Base-by-base conservation (phyloP, 768 basidiomycete species). In the Phanerochaete sordida region DNA sequence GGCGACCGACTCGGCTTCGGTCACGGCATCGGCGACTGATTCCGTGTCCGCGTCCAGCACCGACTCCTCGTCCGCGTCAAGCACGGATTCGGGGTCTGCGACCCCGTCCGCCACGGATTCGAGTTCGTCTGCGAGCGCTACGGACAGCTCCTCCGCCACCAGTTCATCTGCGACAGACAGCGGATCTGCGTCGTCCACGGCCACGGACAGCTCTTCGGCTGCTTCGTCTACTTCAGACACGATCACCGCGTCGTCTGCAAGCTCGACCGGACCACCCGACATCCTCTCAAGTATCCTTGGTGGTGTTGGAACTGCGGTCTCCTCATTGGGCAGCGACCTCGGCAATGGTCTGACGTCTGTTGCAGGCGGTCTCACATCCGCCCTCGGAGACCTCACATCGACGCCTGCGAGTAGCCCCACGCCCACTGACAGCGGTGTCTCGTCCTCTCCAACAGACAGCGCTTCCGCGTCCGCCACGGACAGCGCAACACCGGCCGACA, bases 51-150 rank as follows among this genome's bases (percentile, higher is more conserved):
- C 49, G 8, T 19, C 30, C 16, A 12, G 30, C 51, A 51, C 28
- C 39, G 39, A 39, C 19, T 61, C 51, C 19, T 15, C 31, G 4
- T 8, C 39, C 26, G 39, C 60, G 45, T 23, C 33, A 7, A 59
- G 54, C 46, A 26, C 52, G 15, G 52, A 37, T 37, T 33, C 59
- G 13, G n/a, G 37, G 13, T 45, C 48, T 31, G 52, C 58, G 11
- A 52, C 65, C 5, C 44, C 57, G 30, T 24, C 43, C 8, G 49
- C 56, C 21, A n/a, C n/a, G n/a, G n/a, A n/a, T n/a, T n/a, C n/a
- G n/a, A n/a, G n/a, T n/a, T n/a, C n/a, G n/a, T 59, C 63, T n/a
- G 35, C 64, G 15, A 50, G 37, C 21, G 26, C 58, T 15, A 46
- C 23, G 30, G 51, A 49, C 33, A 48, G 51, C 30, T 21, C 50